A percentile compares a stretch with the other conserved stretches of the same genome.
Evolutionary conservation across 345 rosid species (phyloP).

Genomic region (Reutealis trisperma): DNA sequence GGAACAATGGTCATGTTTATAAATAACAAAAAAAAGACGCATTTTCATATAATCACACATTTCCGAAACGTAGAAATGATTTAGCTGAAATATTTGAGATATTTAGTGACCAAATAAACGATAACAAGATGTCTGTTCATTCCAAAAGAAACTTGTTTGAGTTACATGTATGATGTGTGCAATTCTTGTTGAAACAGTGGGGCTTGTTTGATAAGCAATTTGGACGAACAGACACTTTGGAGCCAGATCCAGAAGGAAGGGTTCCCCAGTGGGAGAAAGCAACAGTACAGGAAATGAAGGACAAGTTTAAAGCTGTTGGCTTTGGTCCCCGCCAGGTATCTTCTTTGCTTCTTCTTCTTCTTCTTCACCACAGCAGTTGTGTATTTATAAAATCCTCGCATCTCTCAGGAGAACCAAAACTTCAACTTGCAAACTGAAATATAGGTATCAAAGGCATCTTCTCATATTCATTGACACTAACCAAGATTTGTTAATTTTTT

Average conservation of each 20-base stretch:
- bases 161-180: background rate
- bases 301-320: conserved; percentile 74
- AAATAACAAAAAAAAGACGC: too few species aligned
- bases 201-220: conserved; percentile 82
- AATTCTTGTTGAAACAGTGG: conserved; percentile 56
- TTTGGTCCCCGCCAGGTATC: conserved; percentile 93
- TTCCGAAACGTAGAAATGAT: background rate
- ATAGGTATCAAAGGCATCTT: too few species aligned
- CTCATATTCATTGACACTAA: background rate
- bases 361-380: background rate
- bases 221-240: conserved; percentile 71
- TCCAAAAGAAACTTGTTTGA: background rate
- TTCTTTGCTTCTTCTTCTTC: background rate
- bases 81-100: background rate
- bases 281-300: conserved; percentile 86
- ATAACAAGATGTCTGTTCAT: too few species aligned
- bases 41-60: background rate
- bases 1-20: background rate
- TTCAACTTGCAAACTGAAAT: too few species aligned
- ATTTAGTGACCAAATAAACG: too few species aligned
- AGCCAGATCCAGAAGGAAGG: conserved; percentile 84
- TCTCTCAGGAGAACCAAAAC: too few species aligned
- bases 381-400: too few species aligned
- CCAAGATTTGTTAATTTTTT: background rate
- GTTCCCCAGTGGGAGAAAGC: conserved; percentile 81